Conservation (phyloP, 75 land plant species). For the Larix kaempferi region DNA sequence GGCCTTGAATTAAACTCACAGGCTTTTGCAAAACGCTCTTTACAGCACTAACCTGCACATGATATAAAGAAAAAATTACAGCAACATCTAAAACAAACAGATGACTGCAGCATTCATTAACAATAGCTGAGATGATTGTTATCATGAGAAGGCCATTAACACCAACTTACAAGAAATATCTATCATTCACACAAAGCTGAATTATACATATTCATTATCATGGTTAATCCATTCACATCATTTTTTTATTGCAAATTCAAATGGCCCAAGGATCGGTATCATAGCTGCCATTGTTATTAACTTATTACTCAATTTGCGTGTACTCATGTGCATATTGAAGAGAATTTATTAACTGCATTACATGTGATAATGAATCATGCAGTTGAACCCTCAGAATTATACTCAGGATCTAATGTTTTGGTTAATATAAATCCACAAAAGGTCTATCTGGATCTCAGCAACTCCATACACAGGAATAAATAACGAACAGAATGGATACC, state of each 20-base stretch:
- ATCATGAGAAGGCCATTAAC: neutral
- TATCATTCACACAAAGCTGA: neutral
- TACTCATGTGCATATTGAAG: neutral
- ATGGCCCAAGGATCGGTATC: neutral
- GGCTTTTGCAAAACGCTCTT: slow-evolving; percentile 98
- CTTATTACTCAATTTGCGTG: neutral
- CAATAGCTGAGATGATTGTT: too few species aligned
- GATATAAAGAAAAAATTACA: neutral
- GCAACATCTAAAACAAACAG: too few species aligned
- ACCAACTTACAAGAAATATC: neutral
- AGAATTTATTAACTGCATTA: too few species aligned
- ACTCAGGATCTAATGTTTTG: too few species aligned
- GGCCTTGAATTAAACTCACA: slow-evolving; percentile 96
- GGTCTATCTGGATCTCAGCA: too few species aligned
- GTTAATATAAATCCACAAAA: too few species aligned
- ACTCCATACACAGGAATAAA: too few species aligned
- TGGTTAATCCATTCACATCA: neutral
- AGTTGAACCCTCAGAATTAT: too few species aligned
- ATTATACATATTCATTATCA: neutral
- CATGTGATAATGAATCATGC: too few species aligned
- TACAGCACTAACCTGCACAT: slow-evolving; percentile 88
- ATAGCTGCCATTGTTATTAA: neutral
- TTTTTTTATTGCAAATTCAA: neutral
- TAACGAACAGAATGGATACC: too few species aligned
- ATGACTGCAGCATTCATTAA: too few species aligned